Conservation (phyloP, 148 eudicot genomes). For the Tetragonia tetragonoides region DNA sequence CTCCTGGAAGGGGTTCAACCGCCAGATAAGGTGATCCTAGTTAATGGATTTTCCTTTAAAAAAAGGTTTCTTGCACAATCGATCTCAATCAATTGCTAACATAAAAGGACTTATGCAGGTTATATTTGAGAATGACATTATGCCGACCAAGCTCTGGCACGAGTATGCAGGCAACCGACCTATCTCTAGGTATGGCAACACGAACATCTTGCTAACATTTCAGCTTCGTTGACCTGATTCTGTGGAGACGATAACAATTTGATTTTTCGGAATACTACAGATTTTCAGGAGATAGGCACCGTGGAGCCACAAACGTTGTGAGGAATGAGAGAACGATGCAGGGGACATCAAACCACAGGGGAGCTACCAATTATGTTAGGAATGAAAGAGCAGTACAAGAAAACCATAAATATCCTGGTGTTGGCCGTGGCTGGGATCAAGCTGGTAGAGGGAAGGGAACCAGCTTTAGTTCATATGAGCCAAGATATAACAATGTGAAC, state of each 20-base stretch:
- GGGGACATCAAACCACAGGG: background rate
- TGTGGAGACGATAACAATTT: too few species aligned
- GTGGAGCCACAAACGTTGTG: too few species aligned
- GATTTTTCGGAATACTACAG: too few species aligned
- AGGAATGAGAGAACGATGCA: too few species aligned
- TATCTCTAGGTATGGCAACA: constrained; percentile 14
- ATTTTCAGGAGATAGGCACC: too few species aligned
- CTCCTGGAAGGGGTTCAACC: constrained; percentile 15
- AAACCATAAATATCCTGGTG: constrained; percentile 16
- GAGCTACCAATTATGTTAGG: background rate
- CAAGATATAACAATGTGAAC: background rate
- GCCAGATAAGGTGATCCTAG: constrained; percentile 13
- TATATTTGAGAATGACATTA: constrained; percentile 19
- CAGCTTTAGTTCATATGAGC: background rate
- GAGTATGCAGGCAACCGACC: constrained; percentile 15
- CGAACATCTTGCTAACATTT: background rate
- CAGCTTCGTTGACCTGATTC: background rate
- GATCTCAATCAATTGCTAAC: background rate
- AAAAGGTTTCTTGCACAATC: too few species aligned
- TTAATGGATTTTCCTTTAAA: background rate
- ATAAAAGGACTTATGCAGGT: background rate
- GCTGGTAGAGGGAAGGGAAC: constrained; percentile 12
- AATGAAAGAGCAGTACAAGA: background rate
- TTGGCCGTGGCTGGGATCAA: background rate
- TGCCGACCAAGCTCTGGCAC: constrained; percentile 14